These are phyloP conservation scores for Lignosus rhinocerotis DNA, from an alignment of 1,284 basidiomycete genomes.

Conservation along the genomic window DNA sequence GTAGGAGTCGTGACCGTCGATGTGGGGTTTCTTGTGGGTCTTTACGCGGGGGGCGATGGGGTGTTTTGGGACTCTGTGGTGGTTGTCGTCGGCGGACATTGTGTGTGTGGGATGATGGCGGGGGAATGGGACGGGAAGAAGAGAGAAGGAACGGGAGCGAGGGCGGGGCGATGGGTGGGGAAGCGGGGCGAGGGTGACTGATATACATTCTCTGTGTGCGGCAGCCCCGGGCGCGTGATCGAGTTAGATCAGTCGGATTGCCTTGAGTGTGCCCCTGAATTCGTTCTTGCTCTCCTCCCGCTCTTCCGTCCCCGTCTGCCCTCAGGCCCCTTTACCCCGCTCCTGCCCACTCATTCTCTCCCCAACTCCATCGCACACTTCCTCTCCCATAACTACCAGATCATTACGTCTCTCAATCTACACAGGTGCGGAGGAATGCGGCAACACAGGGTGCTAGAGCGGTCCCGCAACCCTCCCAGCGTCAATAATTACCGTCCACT, in stretches of 20 bases:
- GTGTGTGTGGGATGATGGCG: conserved; percentile 6
- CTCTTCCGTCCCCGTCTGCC: not conserved
- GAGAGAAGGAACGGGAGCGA: conserved; percentile 1
- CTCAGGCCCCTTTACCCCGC: conserved; percentile 4
- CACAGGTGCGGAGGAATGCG: not conserved
- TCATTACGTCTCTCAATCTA: not conserved
- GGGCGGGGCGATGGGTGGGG: too few relatives aligned
- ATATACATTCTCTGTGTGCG: conserved; percentile 2
- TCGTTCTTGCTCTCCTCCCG: conserved; percentile 8
- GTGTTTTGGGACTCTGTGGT: conserved; percentile 39
- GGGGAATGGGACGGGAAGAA: conserved; percentile 4
- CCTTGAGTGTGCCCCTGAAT: conserved; percentile 15
- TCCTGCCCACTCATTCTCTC: not conserved
- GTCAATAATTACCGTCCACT: not conserved
- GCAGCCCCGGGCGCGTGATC: conserved; percentile 18
- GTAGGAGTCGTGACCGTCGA: conserved; percentile 80
- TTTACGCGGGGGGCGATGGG: conserved; percentile 72
- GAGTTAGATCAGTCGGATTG: conserved; percentile 8
- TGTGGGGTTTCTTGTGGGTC: conserved; percentile 62
- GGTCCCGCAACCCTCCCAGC: not conserved
- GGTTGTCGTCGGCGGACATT: conserved; percentile 23
- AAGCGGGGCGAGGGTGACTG: conserved; percentile 6
- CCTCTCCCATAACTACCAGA: not conserved
- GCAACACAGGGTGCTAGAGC: not conserved
- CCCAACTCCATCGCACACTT: not conserved